phyloP scores from a whole-genome alignment of 306 rosid species.

The Cucurbita moschata region DNA sequence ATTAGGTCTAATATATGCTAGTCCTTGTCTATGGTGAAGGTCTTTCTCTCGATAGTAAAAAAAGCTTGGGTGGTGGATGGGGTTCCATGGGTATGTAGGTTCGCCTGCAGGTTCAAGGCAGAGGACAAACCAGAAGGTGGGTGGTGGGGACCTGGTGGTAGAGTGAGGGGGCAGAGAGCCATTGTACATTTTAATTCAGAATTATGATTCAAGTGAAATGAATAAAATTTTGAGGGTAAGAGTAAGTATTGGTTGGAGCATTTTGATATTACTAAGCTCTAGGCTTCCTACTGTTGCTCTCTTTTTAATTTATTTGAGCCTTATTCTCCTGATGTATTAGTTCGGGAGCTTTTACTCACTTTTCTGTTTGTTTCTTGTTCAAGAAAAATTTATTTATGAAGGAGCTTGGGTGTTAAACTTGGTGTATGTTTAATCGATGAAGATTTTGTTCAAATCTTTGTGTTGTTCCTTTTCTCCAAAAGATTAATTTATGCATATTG shows the following conservation, averaged over 20 bases:
- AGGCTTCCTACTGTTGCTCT: neutral
- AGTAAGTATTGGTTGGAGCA: neutral
- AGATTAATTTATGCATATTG: neutral
- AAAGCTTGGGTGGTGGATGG: neutral
- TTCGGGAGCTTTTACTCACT: neutral
- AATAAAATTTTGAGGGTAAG: neutral
- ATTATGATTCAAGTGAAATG: neutral
- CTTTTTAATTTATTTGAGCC: neutral
- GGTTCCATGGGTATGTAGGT: neutral
- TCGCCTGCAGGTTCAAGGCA: neutral
- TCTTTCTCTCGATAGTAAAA: neutral
- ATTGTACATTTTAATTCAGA: neutral
- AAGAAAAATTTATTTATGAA: neutral
- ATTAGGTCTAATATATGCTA: neutral
- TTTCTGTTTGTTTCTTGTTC: neutral
- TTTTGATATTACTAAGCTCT: neutral
- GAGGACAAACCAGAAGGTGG: neutral
- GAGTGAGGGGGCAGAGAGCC: neutral
- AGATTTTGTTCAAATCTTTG: neutral
- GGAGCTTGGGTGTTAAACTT: neutral
- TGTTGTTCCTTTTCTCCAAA: neutral
- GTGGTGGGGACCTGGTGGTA: neutral
- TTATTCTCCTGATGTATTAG: neutral
- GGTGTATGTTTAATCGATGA: neutral
- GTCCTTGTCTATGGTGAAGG: neutral